These are phyloP conservation scores for Aristolochia californica DNA, from an alignment of 164 flowering plant species.

Conservation along the genomic window DNA sequence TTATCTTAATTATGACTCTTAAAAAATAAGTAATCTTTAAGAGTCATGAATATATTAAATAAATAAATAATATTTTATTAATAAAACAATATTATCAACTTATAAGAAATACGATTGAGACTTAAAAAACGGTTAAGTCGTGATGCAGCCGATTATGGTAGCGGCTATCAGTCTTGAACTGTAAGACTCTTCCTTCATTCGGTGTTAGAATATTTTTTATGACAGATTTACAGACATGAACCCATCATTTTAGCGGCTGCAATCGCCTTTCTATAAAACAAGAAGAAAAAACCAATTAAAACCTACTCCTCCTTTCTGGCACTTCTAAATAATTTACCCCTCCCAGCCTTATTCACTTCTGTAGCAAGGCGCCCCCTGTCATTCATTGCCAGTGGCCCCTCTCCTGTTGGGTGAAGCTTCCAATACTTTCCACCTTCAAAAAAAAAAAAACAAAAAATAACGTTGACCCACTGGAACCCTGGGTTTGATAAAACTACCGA, in stretches of 20 bases:
- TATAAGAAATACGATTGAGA: too few species aligned
- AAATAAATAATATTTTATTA: too few species aligned
- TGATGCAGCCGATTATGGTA: too few species aligned
- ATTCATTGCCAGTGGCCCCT: conserved; percentile 17
- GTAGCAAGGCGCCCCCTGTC: conserved; percentile 10
- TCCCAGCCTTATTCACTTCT: conserved; percentile 30
- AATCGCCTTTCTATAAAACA: conserved; percentile 6
- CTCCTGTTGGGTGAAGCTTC: background rate
- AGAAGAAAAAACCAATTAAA: background rate
- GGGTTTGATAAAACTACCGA: background rate
- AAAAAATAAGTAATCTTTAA: too few species aligned
- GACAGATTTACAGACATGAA: conserved; percentile 9
- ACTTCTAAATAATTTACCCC: conserved; percentile 25
- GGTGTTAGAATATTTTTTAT: conserved; percentile 5
- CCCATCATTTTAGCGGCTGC: conserved; percentile 7
- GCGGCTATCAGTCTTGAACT: too few species aligned
- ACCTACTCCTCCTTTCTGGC: conserved; percentile 15
- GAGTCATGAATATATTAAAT: too few species aligned
- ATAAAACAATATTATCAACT: too few species aligned
- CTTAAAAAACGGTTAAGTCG: too few species aligned
- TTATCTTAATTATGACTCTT: too few species aligned
- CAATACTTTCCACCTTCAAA: background rate
- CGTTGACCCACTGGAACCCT: background rate
- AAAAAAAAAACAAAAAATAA: background rate
- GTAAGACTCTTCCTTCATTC: conserved; percentile 6